A percentile compares a stretch with the other conserved stretches of the same genome.
phyloP scores from a whole-genome alignment of 306 rosid species.

The Canavalia gladiata region DNA sequence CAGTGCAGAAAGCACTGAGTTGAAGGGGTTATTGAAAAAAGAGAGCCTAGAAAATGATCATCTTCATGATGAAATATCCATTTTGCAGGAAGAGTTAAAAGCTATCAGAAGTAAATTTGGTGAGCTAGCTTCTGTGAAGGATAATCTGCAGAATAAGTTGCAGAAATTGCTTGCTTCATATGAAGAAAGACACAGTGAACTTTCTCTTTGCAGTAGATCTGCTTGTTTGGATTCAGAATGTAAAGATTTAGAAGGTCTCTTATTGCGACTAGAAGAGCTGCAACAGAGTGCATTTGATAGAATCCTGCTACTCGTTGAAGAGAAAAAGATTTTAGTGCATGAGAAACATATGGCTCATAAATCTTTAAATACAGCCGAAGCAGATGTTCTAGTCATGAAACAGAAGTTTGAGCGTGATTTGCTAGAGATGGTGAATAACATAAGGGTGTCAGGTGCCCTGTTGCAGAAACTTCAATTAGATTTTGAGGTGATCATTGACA shows the following conservation, averaged over 20 bases:
- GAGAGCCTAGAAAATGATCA: slow-evolving; percentile 61
- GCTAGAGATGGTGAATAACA: slow-evolving; percentile 56
- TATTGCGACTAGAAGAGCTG: slow-evolving; percentile 73
- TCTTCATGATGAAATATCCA: slow-evolving; percentile 63
- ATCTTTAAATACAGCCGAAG: slow-evolving; percentile 64
- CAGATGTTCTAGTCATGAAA: slow-evolving; percentile 68
- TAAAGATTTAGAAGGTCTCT: slow-evolving; percentile 57
- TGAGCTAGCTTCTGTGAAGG: slow-evolving; percentile 66
- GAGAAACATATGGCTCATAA: slow-evolving; percentile 66
- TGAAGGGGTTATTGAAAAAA: slow-evolving; percentile 63
- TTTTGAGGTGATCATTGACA: slow-evolving; percentile 71
- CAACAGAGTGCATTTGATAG: slow-evolving; percentile 63
- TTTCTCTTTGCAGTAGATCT: slow-evolving; percentile 57
- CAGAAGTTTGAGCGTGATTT: slow-evolving; percentile 66
- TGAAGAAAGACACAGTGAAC: slow-evolving; percentile 52
- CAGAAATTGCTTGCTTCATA: slow-evolving; percentile 64
- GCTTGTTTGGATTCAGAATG: slow-evolving; percentile 58
- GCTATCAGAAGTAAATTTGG: slow-evolving; percentile 61
- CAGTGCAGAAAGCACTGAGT: slow-evolving; percentile 70
- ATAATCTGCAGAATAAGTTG: slow-evolving; percentile 73
- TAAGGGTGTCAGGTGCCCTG: slow-evolving; percentile 63
- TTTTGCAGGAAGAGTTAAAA: slow-evolving; percentile 73
- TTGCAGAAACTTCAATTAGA: slow-evolving; percentile 76
- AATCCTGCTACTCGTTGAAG: slow-evolving; percentile 72
- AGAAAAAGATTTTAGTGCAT: slow-evolving; percentile 61